phyloP scores from a whole-genome alignment of 306 rosid species.

The Cucurbita argyrosperma region DNA sequence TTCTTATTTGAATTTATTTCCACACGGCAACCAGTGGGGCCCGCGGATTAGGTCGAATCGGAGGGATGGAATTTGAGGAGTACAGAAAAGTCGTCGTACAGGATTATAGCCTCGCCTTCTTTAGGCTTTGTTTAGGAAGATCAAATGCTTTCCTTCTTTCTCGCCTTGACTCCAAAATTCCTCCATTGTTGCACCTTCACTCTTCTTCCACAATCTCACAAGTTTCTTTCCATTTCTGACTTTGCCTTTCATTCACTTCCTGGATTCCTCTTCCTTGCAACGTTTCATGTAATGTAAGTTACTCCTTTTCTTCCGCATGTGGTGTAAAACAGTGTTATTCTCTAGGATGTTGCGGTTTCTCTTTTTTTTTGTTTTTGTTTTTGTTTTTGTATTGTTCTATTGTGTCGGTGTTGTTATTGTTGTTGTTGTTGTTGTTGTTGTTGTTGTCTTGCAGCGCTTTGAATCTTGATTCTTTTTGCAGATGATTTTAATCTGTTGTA shows the following conservation, averaged over 20 bases:
- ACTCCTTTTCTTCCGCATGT: neutral
- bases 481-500: neutral
- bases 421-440: neutral
- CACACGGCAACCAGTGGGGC: neutral
- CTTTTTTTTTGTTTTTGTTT: neutral
- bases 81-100: neutral
- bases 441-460: neutral
- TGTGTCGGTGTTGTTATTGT: neutral
- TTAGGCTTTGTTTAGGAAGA: neutral
- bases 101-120: neutral
- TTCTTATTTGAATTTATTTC: neutral
- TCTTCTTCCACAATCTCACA: neutral
- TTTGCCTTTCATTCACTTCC: neutral
- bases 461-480: neutral
- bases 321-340: neutral
- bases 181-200: neutral
- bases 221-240: neutral
- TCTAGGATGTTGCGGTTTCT: neutral
- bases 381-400: neutral
- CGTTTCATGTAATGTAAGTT: neutral
- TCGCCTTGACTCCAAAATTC: slow-evolving; percentile 1
- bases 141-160: neutral
- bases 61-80: neutral
- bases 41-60: neutral
- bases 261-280: neutral